Conservation (phyloP, 2,329 filamentous ascomycete species). For the Helotiales sp. region DNA sequence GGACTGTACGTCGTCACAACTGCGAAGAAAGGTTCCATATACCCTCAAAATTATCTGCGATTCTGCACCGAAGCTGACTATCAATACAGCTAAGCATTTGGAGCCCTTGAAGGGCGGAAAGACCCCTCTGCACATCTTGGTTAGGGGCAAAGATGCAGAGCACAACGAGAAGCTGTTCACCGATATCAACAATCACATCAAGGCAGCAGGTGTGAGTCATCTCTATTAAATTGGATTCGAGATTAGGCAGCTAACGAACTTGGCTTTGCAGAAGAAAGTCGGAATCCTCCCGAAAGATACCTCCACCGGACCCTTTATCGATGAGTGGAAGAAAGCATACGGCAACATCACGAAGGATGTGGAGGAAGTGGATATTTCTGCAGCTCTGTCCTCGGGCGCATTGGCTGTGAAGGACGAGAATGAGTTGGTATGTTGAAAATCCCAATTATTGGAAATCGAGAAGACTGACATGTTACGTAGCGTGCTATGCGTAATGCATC, state of each 20-base stretch:
- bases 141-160: conserved; percentile 88
- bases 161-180: conserved; percentile 91
- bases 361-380: conserved; percentile 85
- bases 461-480: conserved; percentile 44
- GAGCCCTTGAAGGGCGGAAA: conserved; percentile 91
- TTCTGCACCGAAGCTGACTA: conserved; percentile 43
- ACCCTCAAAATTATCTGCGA: neutral
- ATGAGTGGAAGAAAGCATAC: conserved; percentile 92
- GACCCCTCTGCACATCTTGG: conserved; percentile 87
- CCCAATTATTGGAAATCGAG: neutral
- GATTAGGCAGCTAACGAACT: conserved; percentile 17
- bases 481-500: conserved; percentile 93
- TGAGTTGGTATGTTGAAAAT: conserved; percentile 67
- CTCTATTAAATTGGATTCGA: neutral
- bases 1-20: conserved; percentile 92
- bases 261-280: conserved; percentile 74
- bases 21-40: conserved; percentile 82
- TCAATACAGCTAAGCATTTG: conserved; percentile 80
- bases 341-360: conserved; percentile 80
- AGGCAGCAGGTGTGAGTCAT: conserved; percentile 76
- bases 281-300: conserved; percentile 85
- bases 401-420: conserved; percentile 95
- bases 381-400: conserved; percentile 80
- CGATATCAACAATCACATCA: conserved; percentile 84
- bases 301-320: conserved; percentile 85